Percentiles rank a stretch among this genome's conserved stretches.
Conservation (phyloP, 2,329 filamentous ascomycete genomes). For the Lomentospora prolificans region DNA sequence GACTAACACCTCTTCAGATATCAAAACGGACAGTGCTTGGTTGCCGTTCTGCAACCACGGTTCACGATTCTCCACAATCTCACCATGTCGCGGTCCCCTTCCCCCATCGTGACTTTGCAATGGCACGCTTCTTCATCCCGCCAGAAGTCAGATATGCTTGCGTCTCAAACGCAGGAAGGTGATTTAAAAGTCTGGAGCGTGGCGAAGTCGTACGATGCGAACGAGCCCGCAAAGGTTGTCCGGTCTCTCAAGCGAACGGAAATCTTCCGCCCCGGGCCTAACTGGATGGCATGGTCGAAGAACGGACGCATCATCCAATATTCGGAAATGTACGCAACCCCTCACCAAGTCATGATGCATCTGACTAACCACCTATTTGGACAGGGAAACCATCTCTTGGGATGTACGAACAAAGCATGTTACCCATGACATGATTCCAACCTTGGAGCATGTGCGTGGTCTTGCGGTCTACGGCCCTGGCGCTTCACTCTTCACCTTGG, state of each 20-base stretch:
- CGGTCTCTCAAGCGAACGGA: slow-evolving; percentile 76
- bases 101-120: slow-evolving; percentile 73
- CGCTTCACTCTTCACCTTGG: slow-evolving; percentile 85
- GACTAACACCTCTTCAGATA: slow-evolving; percentile 48
- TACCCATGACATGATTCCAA: slow-evolving; percentile 80
- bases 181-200: slow-evolving; percentile 96
- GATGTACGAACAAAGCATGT: slow-evolving; percentile 98
- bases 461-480: slow-evolving; percentile 83
- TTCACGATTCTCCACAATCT: slow-evolving; percentile 94
- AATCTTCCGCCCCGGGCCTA: slow-evolving; percentile 61
- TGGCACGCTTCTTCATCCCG: slow-evolving; percentile 97
- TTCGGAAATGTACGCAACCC: slow-evolving; percentile 68
- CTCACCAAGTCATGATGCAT: neutral
- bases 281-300: slow-evolving; percentile 98
- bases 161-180: slow-evolving; percentile 82
- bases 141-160: slow-evolving; percentile 96
- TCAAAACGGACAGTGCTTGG: slow-evolving; percentile 85
- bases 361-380: neutral
- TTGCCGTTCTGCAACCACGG: slow-evolving; percentile 78
- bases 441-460: slow-evolving; percentile 68
- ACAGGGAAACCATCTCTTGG: slow-evolving; percentile 84
- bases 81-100: slow-evolving; percentile 73
- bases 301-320: slow-evolving; percentile 93
- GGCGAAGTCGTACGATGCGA: slow-evolving; percentile 62
- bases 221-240: slow-evolving; percentile 78